These are phyloP conservation scores for Neocallimastix lanati DNA, from an alignment of 192 early-diverging fungal genomes.

Conservation along the genomic window DNA sequence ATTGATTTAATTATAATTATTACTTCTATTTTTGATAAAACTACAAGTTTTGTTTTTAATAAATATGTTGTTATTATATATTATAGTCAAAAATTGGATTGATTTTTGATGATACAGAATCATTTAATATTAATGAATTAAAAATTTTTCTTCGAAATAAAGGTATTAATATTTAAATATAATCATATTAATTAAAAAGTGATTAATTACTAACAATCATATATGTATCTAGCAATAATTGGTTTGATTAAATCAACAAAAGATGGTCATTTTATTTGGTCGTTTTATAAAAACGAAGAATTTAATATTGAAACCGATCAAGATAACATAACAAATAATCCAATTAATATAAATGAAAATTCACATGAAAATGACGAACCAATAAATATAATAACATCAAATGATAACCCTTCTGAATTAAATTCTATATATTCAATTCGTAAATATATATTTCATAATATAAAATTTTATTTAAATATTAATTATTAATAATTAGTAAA, in stretches of 20 bases:
- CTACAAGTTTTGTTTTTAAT: too few species aligned
- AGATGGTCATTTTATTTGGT: neutral
- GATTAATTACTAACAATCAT: too few species aligned
- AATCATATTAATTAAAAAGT: too few species aligned
- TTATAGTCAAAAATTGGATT: neutral
- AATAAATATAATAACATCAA: neutral
- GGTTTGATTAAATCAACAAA: neutral
- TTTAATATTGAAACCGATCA: neutral
- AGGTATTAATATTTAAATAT: too few species aligned
- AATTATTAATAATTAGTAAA: too few species aligned
- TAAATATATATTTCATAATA: too few species aligned
- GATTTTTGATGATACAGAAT: neutral
- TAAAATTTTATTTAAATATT: too few species aligned
- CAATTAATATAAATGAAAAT: too few species aligned
- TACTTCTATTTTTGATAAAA: too few species aligned
- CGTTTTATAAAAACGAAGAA: neutral
- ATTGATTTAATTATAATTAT: too few species aligned
- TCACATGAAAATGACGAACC: neutral
- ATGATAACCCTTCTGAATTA: neutral
- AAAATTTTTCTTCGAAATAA: neutral
- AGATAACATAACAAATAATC: neutral
- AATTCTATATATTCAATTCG: neutral
- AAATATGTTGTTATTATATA: too few species aligned
- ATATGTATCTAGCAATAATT: neutral
- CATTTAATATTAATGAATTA: neutral